Base-by-base conservation (phyloP, 768 basidiomycete genomes). In the Hericium rajendrae region DNA sequence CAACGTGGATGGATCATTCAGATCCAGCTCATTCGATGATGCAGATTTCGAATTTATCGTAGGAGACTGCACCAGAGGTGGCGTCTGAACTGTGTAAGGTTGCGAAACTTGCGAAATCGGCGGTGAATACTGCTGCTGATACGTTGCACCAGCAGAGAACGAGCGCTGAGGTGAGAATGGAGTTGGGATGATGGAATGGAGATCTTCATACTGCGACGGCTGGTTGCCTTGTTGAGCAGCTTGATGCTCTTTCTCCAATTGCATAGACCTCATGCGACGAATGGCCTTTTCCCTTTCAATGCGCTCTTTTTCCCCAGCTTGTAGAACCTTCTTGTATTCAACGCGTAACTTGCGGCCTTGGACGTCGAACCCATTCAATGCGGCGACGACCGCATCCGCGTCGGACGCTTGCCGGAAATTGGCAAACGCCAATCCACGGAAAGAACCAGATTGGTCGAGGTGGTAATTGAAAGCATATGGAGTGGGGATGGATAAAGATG, bases 381-480 rank as follows among this genome's bases (percentile, higher is more conserved):
- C 97, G 40, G 82, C 94, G 4, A 98, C 95, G 55, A 95, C 94
- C 15, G 93, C 90, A 65, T 95, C 94, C 0, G 97, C 97, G 65
- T 99, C 97, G 0, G 75, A 79, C 10, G 94, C 74, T 64, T 90
- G 88, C 55, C 94, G 85, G 74, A 97, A 99, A 71, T 99, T 99
- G 68, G 97, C 97, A 71, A 99, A 99, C 12, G 97, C 97, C 54
- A 99, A 74, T 18, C 97, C 97, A 59, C 97, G 87, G 81, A 99
- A 99, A 46, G 91, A 86, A 64, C 94, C 94, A 67, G 90, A 86
- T 65, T 92, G 91, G 73, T 97, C 94, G 67, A 95, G 83, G 71
- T 99, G 97, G 70, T 98, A 99, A 73, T 99, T 99, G 82, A 99
- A 99, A 28, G 97, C 97, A 72, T 97, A 98, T 40, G 97, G 97